Conservation (phyloP, 768 basidiomycete genomes). For the Pholiota molesta region DNA sequence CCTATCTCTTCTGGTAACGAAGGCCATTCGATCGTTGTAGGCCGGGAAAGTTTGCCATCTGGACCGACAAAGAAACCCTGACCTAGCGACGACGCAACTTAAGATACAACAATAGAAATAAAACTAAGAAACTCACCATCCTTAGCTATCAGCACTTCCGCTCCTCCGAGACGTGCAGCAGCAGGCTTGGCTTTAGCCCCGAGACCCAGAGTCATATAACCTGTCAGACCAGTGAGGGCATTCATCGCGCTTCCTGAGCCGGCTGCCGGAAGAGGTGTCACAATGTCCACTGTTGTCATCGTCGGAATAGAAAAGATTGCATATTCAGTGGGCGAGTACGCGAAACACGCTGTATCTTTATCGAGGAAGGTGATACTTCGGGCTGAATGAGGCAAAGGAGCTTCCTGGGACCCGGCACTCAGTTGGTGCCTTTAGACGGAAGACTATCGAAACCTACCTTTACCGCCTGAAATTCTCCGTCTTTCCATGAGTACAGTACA, state of each 20-base stretch:
- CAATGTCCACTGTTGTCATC: slow-evolving; percentile 59
- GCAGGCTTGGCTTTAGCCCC: slow-evolving; percentile 75
- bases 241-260: slow-evolving; percentile 60
- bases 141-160: slow-evolving; percentile 72
- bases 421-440: background rate
- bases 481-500: slow-evolving; percentile 85
- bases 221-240: slow-evolving; percentile 77
- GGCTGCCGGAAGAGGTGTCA: slow-evolving; percentile 48
- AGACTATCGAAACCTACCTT: slow-evolving; percentile 48
- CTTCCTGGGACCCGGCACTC: slow-evolving; percentile 57
- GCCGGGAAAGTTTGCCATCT: slow-evolving; percentile 57
- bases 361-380: slow-evolving; percentile 78
- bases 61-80: slow-evolving; percentile 67
- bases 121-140: slow-evolving; percentile 60
- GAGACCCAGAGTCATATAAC: slow-evolving; percentile 84
- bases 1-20: slow-evolving; percentile 83
- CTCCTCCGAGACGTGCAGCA: slow-evolving; percentile 54
- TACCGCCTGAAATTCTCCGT: slow-evolving; percentile 75
- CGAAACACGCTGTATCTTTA: slow-evolving; percentile 65
- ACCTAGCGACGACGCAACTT: slow-evolving; percentile 41
- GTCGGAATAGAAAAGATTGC: slow-evolving; percentile 70
- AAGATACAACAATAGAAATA: background rate
- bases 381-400: slow-evolving; percentile 84
- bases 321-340: slow-evolving; percentile 79
- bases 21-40: slow-evolving; percentile 67